Evolutionary conservation across 1,284 basidiomycete genomes (phyloP).

Genomic region (Cutaneotrichosporon arboriforme): DNA sequence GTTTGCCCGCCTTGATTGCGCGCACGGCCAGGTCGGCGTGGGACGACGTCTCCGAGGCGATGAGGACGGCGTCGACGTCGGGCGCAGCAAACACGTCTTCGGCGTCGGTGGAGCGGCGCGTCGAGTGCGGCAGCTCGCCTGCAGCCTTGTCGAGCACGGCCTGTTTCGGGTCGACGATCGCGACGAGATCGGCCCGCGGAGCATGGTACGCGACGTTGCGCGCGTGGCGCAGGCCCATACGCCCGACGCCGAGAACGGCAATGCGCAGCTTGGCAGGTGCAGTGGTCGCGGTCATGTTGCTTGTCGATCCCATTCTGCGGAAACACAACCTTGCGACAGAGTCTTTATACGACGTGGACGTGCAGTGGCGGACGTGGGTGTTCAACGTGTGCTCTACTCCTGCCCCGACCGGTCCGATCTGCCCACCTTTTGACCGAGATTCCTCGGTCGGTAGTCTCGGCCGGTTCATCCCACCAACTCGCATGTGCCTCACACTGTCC

Average conservation of each 20-base stretch:
- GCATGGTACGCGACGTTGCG: conserved; percentile 18
- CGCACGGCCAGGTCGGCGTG: conserved; percentile 22
- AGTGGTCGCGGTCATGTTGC: not conserved
- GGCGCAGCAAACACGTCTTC: conserved; percentile 11
- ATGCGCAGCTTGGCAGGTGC: conserved; percentile 11
- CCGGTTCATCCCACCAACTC: too few relatives aligned
- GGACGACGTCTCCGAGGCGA: conserved; percentile 22
- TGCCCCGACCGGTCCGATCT: too few relatives aligned
- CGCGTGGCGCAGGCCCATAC: conserved; percentile 30
- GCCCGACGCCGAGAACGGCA: conserved; percentile 27
- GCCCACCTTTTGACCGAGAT: too few relatives aligned
- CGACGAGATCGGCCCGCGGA: conserved; percentile 27
- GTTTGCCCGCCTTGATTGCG: conserved; percentile 25
- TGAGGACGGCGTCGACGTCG: conserved; percentile 24
- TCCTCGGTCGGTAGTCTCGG: too few relatives aligned
- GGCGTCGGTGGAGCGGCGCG: not conserved
- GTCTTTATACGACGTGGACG: too few relatives aligned
- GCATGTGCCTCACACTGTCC: too few relatives aligned
- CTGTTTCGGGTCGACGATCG: conserved; percentile 17
- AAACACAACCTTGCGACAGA: too few relatives aligned
- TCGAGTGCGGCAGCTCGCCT: conserved; percentile 13
- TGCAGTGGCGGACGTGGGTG: too few relatives aligned
- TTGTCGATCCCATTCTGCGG: too few relatives aligned
- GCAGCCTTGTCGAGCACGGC: conserved; percentile 6
- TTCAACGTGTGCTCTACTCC: too few relatives aligned